Percentiles rank a stretch among this genome's conserved stretches.
Conservation (phyloP, 2,329 filamentous ascomycete species). For the Cordyceps tenuipes region DNA sequence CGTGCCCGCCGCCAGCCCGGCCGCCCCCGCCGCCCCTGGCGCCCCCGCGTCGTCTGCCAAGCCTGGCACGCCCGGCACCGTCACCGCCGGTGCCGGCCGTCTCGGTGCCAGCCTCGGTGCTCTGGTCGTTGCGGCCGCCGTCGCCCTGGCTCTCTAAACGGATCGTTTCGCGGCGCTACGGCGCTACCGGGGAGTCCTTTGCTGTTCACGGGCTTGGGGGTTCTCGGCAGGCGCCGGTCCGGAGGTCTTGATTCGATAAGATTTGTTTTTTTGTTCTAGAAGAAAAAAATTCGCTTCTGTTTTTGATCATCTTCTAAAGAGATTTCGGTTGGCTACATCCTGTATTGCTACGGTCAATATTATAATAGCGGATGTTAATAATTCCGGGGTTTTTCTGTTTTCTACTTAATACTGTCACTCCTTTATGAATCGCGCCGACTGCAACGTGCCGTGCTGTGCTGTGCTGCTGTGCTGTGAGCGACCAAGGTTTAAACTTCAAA, state of each 20-base stretch:
- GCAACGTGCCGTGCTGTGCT: too few relatives aligned
- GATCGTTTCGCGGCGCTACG: too few relatives aligned
- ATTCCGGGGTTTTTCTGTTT: slow-evolving; percentile 1
- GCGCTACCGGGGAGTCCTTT: too few relatives aligned
- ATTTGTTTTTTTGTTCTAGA: neutral
- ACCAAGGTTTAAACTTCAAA: too few relatives aligned
- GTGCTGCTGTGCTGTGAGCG: too few relatives aligned
- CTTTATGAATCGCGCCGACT: too few relatives aligned
- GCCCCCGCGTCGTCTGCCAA: slow-evolving; percentile 7
- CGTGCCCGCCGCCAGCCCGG: neutral
- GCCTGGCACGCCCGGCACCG: slow-evolving; percentile 14
- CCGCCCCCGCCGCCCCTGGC: slow-evolving; percentile 6
- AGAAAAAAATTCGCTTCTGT: slow-evolving; percentile 1
- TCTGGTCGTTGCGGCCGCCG: slow-evolving; percentile 30
- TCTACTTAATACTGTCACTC: neutral
- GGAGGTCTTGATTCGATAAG: neutral
- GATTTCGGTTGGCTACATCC: neutral
- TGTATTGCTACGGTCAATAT: neutral
- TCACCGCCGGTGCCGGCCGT: slow-evolving; percentile 30
- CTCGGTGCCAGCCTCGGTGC: slow-evolving; percentile 28
- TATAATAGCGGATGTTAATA: slow-evolving; percentile 10
- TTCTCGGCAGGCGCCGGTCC: neutral
- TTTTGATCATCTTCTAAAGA: neutral
- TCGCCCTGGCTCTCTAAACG: slow-evolving; percentile 28
- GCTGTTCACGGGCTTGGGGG: too few relatives aligned